Evolutionary conservation across 345 rosid genomes (phyloP), one percentile per base, ranked within the genome.

Genomic region (Lumnitzera racemosa): DNA sequence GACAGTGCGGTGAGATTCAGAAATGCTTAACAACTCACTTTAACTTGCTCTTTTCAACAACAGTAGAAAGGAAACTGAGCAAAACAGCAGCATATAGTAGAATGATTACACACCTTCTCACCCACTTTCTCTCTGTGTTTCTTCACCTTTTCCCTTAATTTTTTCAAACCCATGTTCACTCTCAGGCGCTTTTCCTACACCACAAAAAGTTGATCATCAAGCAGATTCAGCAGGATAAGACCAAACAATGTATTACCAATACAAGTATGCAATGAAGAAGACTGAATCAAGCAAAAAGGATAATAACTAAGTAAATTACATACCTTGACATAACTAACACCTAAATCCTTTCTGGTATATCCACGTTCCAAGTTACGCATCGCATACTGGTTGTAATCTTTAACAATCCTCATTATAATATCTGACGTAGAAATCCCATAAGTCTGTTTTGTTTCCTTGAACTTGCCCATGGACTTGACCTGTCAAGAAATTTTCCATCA

Each of bases 391-490:
- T 82, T 85, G 61, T 83, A 82, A 62, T 85, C 91, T 72, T 83
- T 85, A 15, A 80, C 86, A 49, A 85, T 85, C 58, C 84, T 85
- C 88, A 83, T 83, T 58, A 85, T 78, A 52, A 85, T 66, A 56
- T 85, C 91, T 31, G 91, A 85, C 54, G 84, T 85, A 4, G 88
- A 85, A 49, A 85, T 85, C 59, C 88, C 88, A n/a, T 85, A 84
- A 24, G 88, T 80, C 61, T 84, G 72, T 75, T 85, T 75, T 1
- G 91, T 85, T 72, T 85, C 88, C 71, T 78, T 80, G 36, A 85
- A 85, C 46, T 72, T 83, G 62, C 88, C 91, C 52, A 77, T 61
- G 5, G 79, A 56, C 57, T 75, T 85, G 0, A 82, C 88, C 88
- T 83, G 70, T 53, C 14, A 53, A 20, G 56, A 20, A 13, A 23